Conservation (phyloP, 176 grass and related monocot species). For the Aegilops bicornis region DNA sequence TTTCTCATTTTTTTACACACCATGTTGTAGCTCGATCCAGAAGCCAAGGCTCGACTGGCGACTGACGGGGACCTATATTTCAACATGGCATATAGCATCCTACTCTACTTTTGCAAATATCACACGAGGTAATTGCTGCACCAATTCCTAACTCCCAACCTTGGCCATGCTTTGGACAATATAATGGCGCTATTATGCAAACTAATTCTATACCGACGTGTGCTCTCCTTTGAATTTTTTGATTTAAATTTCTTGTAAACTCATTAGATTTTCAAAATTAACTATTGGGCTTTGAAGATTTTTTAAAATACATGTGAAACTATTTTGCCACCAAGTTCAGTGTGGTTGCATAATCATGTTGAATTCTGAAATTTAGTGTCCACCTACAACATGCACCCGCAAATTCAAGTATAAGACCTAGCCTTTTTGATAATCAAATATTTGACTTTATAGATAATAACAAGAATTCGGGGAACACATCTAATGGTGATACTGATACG, state of each 20-base stretch:
- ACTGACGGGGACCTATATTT: conserved; percentile 45
- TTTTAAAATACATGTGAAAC: background rate
- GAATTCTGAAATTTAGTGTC: background rate
- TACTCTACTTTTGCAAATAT: conserved; percentile 72
- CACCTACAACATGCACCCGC: background rate
- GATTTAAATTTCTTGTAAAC: no score
- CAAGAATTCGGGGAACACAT: conserved; percentile 33
- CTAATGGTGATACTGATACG: conserved; percentile 14
- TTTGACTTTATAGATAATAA: background rate
- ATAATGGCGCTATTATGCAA: background rate
- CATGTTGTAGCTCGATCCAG: conserved; percentile 38
- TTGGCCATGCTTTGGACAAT: background rate
- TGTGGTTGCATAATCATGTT: no score
- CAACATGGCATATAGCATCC: conserved; percentile 63
- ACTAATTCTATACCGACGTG: no score
- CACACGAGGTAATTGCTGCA: conserved; percentile 32
- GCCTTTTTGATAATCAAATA: background rate
- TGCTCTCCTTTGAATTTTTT: no score
- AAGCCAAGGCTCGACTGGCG: conserved; percentile 32
- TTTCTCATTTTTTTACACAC: background rate
- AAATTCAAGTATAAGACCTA: no score
- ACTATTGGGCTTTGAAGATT: background rate
- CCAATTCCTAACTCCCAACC: no score
- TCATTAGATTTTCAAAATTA: no score
- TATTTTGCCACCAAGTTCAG: no score